Conservation (phyloP, 2,329 filamentous ascomycete species). For the Talaromyces sp. region DNA sequence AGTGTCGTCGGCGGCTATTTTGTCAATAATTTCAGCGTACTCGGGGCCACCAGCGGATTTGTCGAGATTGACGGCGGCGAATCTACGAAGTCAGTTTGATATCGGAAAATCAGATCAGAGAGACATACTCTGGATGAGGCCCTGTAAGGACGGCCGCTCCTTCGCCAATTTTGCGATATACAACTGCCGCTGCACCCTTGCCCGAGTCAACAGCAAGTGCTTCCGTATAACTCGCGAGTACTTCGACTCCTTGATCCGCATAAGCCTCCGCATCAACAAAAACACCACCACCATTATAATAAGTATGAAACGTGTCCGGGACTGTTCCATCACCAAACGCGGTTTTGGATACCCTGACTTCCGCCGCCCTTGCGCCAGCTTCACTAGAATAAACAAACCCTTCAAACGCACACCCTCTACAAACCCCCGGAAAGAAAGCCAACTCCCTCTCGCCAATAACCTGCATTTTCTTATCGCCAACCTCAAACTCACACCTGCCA, state of each 20-base stretch:
- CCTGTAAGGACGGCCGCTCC: slow-evolving; percentile 79
- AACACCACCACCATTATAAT: slow-evolving; percentile 92
- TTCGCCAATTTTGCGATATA: slow-evolving; percentile 79
- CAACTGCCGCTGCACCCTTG: slow-evolving; percentile 70
- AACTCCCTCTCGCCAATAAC: slow-evolving; percentile 84
- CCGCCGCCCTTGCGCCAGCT: slow-evolving; percentile 71
- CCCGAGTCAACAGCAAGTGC: slow-evolving; percentile 74
- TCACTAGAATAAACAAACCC: slow-evolving; percentile 93
- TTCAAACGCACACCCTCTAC: slow-evolving; percentile 79
- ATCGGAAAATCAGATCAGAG: slow-evolving; percentile 23
- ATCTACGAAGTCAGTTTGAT: slow-evolving; percentile 53
- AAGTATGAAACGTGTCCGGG: slow-evolving; percentile 66
- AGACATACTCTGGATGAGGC: slow-evolving; percentile 81
- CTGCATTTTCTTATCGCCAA: slow-evolving; percentile 75
- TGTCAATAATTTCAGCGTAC: slow-evolving; percentile 69
- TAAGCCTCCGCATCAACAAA: slow-evolving; percentile 76
- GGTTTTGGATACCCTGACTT: slow-evolving; percentile 63
- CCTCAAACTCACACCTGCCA: slow-evolving; percentile 83
- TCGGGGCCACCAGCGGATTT: slow-evolving; percentile 64
- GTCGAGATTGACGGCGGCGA: slow-evolving; percentile 74
- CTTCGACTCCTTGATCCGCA: slow-evolving; percentile 66
- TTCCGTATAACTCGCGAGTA: slow-evolving; percentile 77
- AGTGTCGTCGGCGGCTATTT: slow-evolving; percentile 67
- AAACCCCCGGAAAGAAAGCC: slow-evolving; percentile 81
- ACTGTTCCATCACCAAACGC: slow-evolving; percentile 56